phyloP scores from a whole-genome alignment of 768 basidiomycete genomes.

The Tremella mesenterica region DNA sequence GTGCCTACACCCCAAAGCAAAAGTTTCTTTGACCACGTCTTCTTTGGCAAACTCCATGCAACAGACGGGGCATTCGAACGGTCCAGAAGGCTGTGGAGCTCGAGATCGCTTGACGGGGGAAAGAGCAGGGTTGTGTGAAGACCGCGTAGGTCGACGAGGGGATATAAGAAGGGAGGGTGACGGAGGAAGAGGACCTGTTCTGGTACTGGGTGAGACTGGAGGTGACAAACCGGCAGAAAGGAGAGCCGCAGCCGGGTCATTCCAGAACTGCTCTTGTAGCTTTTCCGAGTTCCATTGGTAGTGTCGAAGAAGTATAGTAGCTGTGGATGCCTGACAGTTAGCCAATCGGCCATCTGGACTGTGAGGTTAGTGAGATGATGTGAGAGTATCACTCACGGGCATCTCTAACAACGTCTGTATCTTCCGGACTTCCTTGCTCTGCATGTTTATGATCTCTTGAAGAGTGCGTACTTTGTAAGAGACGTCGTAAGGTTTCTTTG shows the following conservation, averaged over 20 bases:
- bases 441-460: constrained; percentile 63
- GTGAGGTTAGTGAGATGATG: constrained; percentile 2
- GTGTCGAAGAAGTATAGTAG: constrained; percentile 68
- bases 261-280: constrained; percentile 95
- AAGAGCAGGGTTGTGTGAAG: constrained; percentile 22
- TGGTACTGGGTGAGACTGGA: constrained; percentile 46
- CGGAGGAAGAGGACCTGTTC: constrained; percentile 44
- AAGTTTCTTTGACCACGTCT: constrained; percentile 55
- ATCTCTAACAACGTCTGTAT: constrained; percentile 80
- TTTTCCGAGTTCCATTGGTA: constrained; percentile 94
- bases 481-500: constrained; percentile 59
- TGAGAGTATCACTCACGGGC: constrained; percentile 55
- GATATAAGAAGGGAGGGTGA: no score
- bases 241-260: constrained; percentile 64
- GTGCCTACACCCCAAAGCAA: constrained; percentile 73
- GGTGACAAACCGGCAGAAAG: constrained; percentile 61
- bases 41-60: constrained; percentile 52
- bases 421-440: constrained; percentile 71
- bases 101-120: constrained; percentile 17
- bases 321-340: constrained; percentile 54
- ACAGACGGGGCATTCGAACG: constrained; percentile 88
- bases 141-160: constrained; percentile 31
- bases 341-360: neutral
- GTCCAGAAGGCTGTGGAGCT: constrained; percentile 41
- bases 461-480: constrained; percentile 71